Evolutionary conservation across 192 early-diverging fungal species (phyloP).

Genomic region (Pilaira anomala): DNA sequence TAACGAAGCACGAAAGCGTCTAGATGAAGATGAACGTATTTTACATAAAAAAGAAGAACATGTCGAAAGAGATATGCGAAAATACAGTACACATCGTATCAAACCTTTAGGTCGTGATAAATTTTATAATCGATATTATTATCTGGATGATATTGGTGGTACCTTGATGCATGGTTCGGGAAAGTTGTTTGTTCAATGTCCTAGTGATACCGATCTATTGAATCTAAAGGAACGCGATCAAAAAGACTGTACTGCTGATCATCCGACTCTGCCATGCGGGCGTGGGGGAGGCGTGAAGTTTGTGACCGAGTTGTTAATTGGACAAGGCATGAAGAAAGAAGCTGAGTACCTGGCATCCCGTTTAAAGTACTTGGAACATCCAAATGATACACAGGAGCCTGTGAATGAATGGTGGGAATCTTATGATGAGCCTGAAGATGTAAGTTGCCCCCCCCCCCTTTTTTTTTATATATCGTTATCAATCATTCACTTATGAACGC

Average conservation of each 20-base stretch:
- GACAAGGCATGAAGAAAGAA: constrained; percentile 27
- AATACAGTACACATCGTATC: constrained; percentile 63
- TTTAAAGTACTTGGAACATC: not conserved
- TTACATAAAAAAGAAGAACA: constrained; percentile 57
- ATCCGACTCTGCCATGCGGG: constrained; percentile 30
- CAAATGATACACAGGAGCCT: not conserved
- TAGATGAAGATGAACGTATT: constrained; percentile 53
- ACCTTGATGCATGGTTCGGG: constrained; percentile 51
- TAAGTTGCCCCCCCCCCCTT: constrained; percentile 19
- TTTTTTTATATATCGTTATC: constrained; percentile 36
- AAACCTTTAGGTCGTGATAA: constrained; percentile 79
- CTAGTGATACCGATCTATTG: constrained; percentile 49
- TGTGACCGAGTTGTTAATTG: constrained; percentile 22
- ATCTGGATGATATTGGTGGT: constrained; percentile 78
- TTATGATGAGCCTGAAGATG: constrained; percentile 34
- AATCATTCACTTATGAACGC: constrained; percentile 46
- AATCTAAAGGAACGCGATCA: constrained; percentile 39
- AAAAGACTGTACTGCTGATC: no score
- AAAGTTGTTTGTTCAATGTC: constrained; percentile 57
- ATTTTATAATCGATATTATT: constrained; percentile 87
- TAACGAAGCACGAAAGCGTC: constrained; percentile 39
- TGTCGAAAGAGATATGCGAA: constrained; percentile 68
- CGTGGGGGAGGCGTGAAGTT: constrained; percentile 29
- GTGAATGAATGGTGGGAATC: constrained; percentile 28
- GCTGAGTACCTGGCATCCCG: constrained; percentile 12